phyloP scores from a whole-genome alignment of 345 rosid genomes.

The Conringia planisiliqua region DNA sequence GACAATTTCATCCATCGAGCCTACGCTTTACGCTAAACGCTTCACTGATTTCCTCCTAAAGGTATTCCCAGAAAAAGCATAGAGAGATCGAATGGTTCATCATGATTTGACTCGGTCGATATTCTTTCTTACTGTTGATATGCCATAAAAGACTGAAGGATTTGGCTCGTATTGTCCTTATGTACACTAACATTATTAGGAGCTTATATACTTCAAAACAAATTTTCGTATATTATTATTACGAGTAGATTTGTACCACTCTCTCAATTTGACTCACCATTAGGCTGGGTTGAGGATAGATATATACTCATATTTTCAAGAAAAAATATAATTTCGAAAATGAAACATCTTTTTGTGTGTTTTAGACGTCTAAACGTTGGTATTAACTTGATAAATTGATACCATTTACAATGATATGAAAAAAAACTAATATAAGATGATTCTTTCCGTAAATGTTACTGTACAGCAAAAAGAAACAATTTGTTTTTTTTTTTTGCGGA shows the following conservation, averaged over 20 bases:
- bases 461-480: too few species aligned
- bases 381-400: too few species aligned
- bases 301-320: neutral
- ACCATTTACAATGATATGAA: neutral
- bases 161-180: slow-evolving; percentile 18
- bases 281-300: neutral
- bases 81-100: slow-evolving; percentile 14
- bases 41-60: slow-evolving; percentile 67
- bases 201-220: slow-evolving; percentile 16
- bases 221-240: slow-evolving; percentile 8
- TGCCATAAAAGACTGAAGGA: slow-evolving; percentile 12
- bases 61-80: slow-evolving; percentile 56
- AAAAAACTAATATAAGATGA: neutral
- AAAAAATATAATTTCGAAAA: neutral
- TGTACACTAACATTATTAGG: slow-evolving; percentile 33
- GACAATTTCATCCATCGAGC: slow-evolving; percentile 72
- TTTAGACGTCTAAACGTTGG: neutral
- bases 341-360: neutral
- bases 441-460: neutral
- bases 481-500: too few species aligned
- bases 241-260: slow-evolving; percentile 7
- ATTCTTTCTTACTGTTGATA: slow-evolving; percentile 24
- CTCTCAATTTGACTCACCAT: neutral
- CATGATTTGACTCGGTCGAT: slow-evolving; percentile 3
- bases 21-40: slow-evolving; percentile 64